These are phyloP conservation scores for Lasiodiplodia theobromae DNA, from an alignment of 2,329 filamentous ascomycete genomes.

Conservation along the genomic window DNA sequence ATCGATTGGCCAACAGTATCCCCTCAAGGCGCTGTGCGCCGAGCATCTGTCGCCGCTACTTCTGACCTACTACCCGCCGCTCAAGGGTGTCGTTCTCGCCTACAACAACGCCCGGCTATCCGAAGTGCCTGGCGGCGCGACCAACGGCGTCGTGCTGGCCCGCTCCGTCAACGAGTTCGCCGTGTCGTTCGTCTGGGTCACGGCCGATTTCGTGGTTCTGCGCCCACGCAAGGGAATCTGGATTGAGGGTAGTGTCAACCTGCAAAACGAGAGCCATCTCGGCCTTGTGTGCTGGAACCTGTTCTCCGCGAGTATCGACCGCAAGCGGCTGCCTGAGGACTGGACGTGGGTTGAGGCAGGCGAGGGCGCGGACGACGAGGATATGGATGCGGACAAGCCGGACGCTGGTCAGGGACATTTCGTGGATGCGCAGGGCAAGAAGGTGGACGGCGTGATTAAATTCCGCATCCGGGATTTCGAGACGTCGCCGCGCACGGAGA, in stretches of 20 bases:
- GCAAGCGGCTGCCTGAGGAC: conserved; percentile 72
- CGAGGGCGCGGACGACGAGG: conserved; percentile 40
- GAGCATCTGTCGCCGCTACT: conserved; percentile 78
- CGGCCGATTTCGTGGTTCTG: conserved; percentile 85
- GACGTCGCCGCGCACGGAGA: conserved; percentile 67
- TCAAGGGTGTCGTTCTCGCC: conserved; percentile 76
- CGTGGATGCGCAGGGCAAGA: conserved; percentile 71
- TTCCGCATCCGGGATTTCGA: conserved; percentile 89
- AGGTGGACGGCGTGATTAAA: conserved; percentile 71
- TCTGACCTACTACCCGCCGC: conserved; percentile 76
- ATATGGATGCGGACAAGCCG: conserved; percentile 30
- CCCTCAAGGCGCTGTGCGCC: conserved; percentile 73
- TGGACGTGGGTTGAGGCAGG: conserved; percentile 82
- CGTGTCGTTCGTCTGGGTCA: conserved; percentile 86
- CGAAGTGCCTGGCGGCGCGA: conserved; percentile 54
- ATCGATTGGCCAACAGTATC: conserved; percentile 72
- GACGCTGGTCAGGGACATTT: conserved; percentile 70
- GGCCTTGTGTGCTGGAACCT: conserved; percentile 89
- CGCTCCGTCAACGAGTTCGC: conserved; percentile 71
- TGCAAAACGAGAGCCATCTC: conserved; percentile 88
- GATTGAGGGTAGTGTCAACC: conserved; percentile 81
- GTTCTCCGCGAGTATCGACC: conserved; percentile 89
- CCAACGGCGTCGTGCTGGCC: conserved; percentile 19
- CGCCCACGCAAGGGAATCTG: conserved; percentile 74
- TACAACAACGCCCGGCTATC: conserved; percentile 74